Evolutionary conservation across 495 filamentous ascomycete species (phyloP), one percentile per base, ranked within the genome.

Genomic region (Podospora pseudoanserina): DNA sequence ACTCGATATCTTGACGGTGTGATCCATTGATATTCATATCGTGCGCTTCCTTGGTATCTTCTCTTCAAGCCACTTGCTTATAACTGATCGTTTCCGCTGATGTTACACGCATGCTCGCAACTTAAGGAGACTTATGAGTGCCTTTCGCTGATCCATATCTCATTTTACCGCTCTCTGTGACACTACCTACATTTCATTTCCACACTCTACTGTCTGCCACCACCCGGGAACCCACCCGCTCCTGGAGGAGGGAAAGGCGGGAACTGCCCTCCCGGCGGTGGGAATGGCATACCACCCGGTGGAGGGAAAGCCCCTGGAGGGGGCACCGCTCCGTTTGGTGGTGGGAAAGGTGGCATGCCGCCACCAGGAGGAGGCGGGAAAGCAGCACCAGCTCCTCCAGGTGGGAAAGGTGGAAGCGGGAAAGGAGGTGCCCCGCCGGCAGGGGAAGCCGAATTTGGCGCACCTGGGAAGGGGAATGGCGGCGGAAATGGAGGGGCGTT

Each of bases 341-440:
- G 80, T 68, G 79, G 71, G 32, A 63, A 63, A 20, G 61, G 61
- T 54, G 73, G 79, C 68, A 79, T 80, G 6, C 63, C 67, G 63
- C 69, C 69, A 39, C 83, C 84, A 20, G 76, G 78, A 6, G 78
- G 79, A 30, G 79, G 80, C 68, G 79, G 71, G 60, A 79, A 80
- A 5, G 56, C 60, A n/a, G 56, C 60, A 23, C 63, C 64, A 61
- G 44, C 67, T 4, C 64, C 66, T 4, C 30, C 34, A 5, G 26
- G 56, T 0, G 65, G 65, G n/a, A 65, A 62, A 13, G 71, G 67
- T 9, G 74, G 67, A 49, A 68, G 67, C 15, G 67, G 57, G 61
- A 66, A 68, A 20, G 65, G 65, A 53, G 39, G 27, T n/a, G 61
- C 23, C 2, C 30, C 65, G 1, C 39, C 57, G 1, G 39, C 55